Evolutionary conservation across 179 eudicot genomes (phyloP), one percentile per base, ranked within the genome.

Genomic region (Monotropa hypopitys): DNA sequence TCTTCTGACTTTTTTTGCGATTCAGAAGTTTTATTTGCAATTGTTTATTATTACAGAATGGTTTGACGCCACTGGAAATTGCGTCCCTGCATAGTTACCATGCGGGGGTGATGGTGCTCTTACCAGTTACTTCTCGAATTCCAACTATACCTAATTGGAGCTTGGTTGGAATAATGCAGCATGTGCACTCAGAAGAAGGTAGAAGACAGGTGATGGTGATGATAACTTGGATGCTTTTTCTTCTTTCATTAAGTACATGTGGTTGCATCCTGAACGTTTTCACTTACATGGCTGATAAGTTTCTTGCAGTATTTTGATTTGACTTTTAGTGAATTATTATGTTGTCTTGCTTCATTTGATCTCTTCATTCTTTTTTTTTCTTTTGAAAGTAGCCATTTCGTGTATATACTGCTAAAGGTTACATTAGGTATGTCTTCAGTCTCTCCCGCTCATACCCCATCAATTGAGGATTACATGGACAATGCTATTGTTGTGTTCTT

Each of bases 61-160:
- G 81, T 38, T 43, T 71, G 68, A 84, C 83, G 42, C 85, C 88
- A 18, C 59, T 86, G 62, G 88, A 86, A 78, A 43, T 67, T 57
- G 84, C 84, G 1, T 83, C 86, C 3, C 15, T 49, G 46, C 35
- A 35, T 10, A 65, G 74, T 72, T 42, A 47, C 20, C 79, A 30
- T 59, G 81, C 75, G n/a, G 77, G 16, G 10, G 75, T 81, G 21
- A 77, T 46, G 77, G 47, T 51, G 57, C 84, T 86, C 28, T 81
- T 79, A 23, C 82, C 79, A 15, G 61, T 53, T 57, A 83, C 88
- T 80, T 45, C 76, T 9, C 84, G 7, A 26, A 70, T 86, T 77
- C 79, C 83, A 49, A 16, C 40, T 9, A 32, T 79, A 42, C 76
- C 83, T 8, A 73, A 71, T n/a, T 86, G 88, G 88, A 84, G 77